phyloP scores from a whole-genome alignment of 345 rosid species.

The Eutrema yunnanense region DNA sequence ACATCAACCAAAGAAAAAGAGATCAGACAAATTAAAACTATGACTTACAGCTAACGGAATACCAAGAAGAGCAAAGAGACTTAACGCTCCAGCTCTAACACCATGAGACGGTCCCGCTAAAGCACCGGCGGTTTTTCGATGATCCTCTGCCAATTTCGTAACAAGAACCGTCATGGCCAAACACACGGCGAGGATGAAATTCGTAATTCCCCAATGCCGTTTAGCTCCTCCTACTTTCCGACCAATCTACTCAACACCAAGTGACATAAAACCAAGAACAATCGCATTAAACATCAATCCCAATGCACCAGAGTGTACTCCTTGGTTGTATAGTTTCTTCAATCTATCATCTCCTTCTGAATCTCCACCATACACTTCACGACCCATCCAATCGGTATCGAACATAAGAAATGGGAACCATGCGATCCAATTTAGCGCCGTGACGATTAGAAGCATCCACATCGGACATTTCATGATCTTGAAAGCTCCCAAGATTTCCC shows the following conservation, averaged over 20 bases:
- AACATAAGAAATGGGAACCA: conserved; percentile 83
- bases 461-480: conserved; percentile 47
- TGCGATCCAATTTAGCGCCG: conserved; percentile 68
- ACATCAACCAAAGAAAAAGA: too few relatives aligned
- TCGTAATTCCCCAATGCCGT: conserved; percentile 61
- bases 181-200: conserved; percentile 48
- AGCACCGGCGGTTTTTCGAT: conserved; percentile 16
- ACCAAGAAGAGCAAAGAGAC: conserved; percentile 61
- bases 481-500: conserved; percentile 43
- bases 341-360: conserved; percentile 26
- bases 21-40: too few relatives aligned
- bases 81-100: conserved; percentile 35
- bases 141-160: conserved; percentile 48
- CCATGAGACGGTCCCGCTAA: background rate
- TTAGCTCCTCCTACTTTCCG: conserved; percentile 45
- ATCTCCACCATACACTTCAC: conserved; percentile 77
- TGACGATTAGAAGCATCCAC: conserved; percentile 66
- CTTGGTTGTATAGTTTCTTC: conserved; percentile 35
- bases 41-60: conserved; percentile 64
- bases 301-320: conserved; percentile 66
- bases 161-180: conserved; percentile 41
- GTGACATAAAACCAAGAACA: conserved; percentile 53
- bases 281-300: conserved; percentile 72
- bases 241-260: conserved; percentile 38
- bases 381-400: conserved; percentile 92